Percentiles rank a stretch among this genome's conserved stretches.
phyloP scores from a whole-genome alignment of 257 asterid genomes.

The Fraxinus anomala region DNA sequence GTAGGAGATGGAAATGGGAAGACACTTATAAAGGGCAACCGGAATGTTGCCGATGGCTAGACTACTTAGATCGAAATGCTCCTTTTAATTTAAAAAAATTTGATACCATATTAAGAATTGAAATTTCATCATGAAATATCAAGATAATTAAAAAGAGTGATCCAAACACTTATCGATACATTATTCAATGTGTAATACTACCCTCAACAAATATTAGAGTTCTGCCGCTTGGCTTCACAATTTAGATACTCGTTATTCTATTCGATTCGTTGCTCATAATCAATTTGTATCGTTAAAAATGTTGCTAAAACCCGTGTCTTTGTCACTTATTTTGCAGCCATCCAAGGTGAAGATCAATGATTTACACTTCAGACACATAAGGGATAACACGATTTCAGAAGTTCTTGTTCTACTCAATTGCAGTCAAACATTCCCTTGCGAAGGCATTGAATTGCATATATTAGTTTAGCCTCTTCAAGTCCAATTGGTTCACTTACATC shows the following conservation, averaged over 20 bases:
- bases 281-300: no score
- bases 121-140: no score
- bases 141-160: no score
- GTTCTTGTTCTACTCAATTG: slow-evolving; percentile 46
- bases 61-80: slow-evolving; percentile 46
- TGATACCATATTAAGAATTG: no score
- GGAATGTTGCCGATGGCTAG: slow-evolving; percentile 90
- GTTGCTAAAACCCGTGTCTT: no score
- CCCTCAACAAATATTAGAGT: no score
- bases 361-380: slow-evolving; percentile 56
- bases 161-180: no score
- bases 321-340: slow-evolving; percentile 36
- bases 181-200: no score
- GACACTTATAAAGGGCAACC: slow-evolving; percentile 80
- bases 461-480: slow-evolving; percentile 39
- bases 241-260: no score
- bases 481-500: neutral
- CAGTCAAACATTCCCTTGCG: slow-evolving; percentile 61
- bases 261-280: no score
- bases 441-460: slow-evolving; percentile 45
- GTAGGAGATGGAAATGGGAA: slow-evolving; percentile 92
- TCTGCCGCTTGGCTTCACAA: no score
- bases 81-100: no score
- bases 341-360: slow-evolving; percentile 58
- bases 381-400: slow-evolving; percentile 48